Evolutionary conservation across 2,329 filamentous ascomycete genomes (phyloP).

Genomic region (Aspergillus sclerotialis): DNA sequence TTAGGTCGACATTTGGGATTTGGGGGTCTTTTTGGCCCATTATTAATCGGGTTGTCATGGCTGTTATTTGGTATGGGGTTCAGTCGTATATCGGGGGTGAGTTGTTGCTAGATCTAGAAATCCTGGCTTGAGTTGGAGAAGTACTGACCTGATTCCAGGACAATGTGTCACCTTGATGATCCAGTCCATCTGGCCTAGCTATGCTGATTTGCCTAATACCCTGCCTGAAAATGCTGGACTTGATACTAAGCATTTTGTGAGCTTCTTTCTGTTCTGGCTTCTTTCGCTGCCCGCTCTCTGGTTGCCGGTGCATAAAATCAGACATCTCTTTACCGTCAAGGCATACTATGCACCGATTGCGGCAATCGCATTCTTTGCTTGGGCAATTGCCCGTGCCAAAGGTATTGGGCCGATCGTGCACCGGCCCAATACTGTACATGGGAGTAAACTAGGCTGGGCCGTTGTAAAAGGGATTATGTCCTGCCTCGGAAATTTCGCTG

Average conservation of each 20-base stretch:
- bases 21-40: slow-evolving; percentile 36
- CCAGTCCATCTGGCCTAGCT: not conserved
- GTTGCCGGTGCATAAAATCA: not conserved
- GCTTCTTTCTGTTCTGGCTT: not conserved
- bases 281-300: not conserved
- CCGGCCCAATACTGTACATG: not conserved
- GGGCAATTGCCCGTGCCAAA: not conserved
- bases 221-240: not conserved
- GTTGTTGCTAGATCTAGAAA: slow-evolving; percentile 35
- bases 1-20: slow-evolving; percentile 28
- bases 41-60: slow-evolving; percentile 52
- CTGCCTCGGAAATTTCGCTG: not conserved
- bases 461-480: not conserved
- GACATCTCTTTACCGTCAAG: not conserved
- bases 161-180: slow-evolving; percentile 41
- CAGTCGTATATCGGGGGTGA: slow-evolving; percentile 64
- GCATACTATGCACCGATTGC: not conserved
- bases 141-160: slow-evolving; percentile 33
- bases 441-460: not conserved
- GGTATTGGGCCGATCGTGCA: not conserved
- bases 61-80: slow-evolving; percentile 59
- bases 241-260: not conserved
- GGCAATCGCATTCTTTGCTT: not conserved
- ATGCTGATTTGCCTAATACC: not conserved
- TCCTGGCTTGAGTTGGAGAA: slow-evolving; percentile 44